A percentile compares a stretch with the other conserved stretches of the same genome.
These are phyloP conservation scores for Tetraselmis chui DNA, from an alignment of 139 green algal genomes.

Conservation along the genomic window DNA sequence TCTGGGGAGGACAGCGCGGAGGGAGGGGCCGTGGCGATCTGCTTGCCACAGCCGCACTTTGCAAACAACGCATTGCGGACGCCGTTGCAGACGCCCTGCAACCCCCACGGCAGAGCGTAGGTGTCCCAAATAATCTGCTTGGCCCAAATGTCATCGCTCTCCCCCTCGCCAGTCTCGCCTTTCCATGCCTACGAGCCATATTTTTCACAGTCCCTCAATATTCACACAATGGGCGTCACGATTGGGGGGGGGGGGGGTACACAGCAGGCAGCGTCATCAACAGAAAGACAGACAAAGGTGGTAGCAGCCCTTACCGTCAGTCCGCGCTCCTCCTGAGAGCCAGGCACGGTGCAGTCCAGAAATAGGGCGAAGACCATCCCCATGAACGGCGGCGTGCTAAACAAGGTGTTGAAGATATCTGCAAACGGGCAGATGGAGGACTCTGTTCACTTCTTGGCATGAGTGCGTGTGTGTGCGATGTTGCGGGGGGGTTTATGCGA, in stretches of 20 bases:
- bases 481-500: background rate
- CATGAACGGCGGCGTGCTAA: constrained; percentile 47
- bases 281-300: too few relatives aligned
- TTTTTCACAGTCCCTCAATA: too few relatives aligned
- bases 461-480: background rate
- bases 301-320: constrained; percentile 14
- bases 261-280: too few relatives aligned
- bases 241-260: too few relatives aligned
- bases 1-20: background rate
- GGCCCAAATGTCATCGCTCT: background rate
- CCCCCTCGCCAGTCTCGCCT: background rate
- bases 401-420: constrained; percentile 52
- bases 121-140: background rate
- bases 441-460: background rate
- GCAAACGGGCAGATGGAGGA: constrained; percentile 3
- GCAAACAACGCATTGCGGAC: background rate
- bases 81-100: background rate
- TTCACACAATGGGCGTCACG: too few relatives aligned
- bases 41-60: background rate
- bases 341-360: constrained; percentile 54
- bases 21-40: background rate
- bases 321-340: constrained; percentile 1
- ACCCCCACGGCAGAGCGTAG: background rate
- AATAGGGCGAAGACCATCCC: constrained; percentile 47
- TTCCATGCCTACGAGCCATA: background rate